These are phyloP conservation scores for Corymbia citriodora DNA, from an alignment of 441 rosid species.

Conservation along the genomic window DNA sequence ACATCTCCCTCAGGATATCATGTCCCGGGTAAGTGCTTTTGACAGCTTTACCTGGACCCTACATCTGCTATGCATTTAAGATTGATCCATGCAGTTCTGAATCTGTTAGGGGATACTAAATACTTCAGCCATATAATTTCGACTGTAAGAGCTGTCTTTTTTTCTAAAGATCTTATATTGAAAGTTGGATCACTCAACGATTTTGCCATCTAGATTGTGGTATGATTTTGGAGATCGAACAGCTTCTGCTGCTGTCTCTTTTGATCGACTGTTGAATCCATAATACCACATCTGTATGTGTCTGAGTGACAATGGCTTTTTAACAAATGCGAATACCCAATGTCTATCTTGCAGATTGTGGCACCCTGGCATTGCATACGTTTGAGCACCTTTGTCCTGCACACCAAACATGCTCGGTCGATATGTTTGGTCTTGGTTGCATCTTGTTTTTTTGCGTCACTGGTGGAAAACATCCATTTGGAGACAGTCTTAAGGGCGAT, in stretches of 20 bases:
- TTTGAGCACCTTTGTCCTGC: conserved; percentile 81
- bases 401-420: conserved; percentile 88
- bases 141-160: neutral
- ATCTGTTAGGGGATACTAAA: neutral
- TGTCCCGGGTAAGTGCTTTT: conserved; percentile 55
- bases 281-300: neutral
- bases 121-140: neutral
- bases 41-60: neutral
- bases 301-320: neutral
- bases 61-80: neutral
- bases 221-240: neutral
- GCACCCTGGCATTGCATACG: conserved; percentile 95
- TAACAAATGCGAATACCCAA: neutral
- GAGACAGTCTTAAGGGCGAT: conserved; percentile 78
- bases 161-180: neutral
- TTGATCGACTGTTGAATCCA: neutral
- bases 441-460: conserved; percentile 77
- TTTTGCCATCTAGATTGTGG: neutral
- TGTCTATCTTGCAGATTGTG: conserved; percentile 58
- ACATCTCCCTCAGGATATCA: conserved; percentile 67
- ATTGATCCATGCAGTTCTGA: neutral
- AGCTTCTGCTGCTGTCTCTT: neutral
- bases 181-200: neutral
- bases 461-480: conserved; percentile 84
- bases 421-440: conserved; percentile 75